Evolutionary conservation across 1,284 basidiomycete species (phyloP).

Genomic region (Marasmius fiardii): DNA sequence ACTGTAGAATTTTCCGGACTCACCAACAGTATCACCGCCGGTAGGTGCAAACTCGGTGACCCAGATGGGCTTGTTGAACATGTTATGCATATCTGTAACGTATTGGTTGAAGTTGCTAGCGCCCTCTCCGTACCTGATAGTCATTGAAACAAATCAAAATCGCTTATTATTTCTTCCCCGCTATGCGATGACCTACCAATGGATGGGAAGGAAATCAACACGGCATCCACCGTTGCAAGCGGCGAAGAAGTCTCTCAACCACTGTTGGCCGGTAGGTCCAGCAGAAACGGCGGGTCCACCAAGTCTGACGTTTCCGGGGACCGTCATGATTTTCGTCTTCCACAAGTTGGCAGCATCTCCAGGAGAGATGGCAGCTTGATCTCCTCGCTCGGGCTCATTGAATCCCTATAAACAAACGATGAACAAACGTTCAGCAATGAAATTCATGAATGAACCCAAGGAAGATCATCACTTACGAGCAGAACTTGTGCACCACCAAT

Average conservation of each 20-base stretch:
- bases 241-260: conserved; percentile 8
- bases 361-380: conserved; percentile 7
- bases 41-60: conserved; percentile 13
- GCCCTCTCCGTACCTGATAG: conserved; percentile 11
- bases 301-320: conserved; percentile 8
- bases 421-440: too few relatives aligned
- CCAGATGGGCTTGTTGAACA: conserved; percentile 9
- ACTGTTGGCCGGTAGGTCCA: conserved; percentile 3
- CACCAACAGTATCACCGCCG: conserved; percentile 2
- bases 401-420: conserved; percentile 7
- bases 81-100: conserved; percentile 3
- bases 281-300: conserved; percentile 12
- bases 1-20: background rate
- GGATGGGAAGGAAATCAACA: conserved; percentile 11
- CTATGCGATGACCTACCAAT: conserved; percentile 1
- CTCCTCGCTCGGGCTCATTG: conserved; percentile 10
- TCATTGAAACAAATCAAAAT: too few relatives aligned
- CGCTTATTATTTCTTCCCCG: background rate
- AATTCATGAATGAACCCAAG: too few relatives aligned
- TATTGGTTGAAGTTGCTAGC: conserved; percentile 9
- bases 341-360: conserved; percentile 8
- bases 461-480: conserved; percentile 5
- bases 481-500: conserved; percentile 2
- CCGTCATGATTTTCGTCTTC: conserved; percentile 9
- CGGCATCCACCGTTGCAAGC: conserved; percentile 9